Percentiles rank a stretch among this genome's conserved stretches.
Conservation (phyloP, 176 grass and related monocot species). For the barley (Hordeum vulgare) region MorexV3_pseudomolecules_assembly NC_058522.1:577532557-577533056, state of each 20-base stretch:
- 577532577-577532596: background rate
- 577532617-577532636: background rate
- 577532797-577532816: background rate
- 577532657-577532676: background rate
- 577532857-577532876: background rate
- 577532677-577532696: background rate
- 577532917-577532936: constrained; percentile 32
- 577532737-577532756: background rate
- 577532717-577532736: background rate
- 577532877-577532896: background rate
- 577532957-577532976: constrained; percentile 63
- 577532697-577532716: background rate
- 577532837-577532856: background rate
- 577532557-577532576: background rate
- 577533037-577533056: background rate
- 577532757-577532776: background rate
- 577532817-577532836: background rate
- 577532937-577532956: constrained; percentile 47
- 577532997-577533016: constrained; percentile 92
- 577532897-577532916: background rate
- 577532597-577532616: background rate
- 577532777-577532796: background rate
- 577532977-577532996: constrained; percentile 86
- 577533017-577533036: constrained; percentile 36
- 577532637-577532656: background rate